These are phyloP conservation scores for Bjerkandera adusta DNA, from an alignment of 1,284 basidiomycete genomes.

Conservation along the genomic window DNA sequence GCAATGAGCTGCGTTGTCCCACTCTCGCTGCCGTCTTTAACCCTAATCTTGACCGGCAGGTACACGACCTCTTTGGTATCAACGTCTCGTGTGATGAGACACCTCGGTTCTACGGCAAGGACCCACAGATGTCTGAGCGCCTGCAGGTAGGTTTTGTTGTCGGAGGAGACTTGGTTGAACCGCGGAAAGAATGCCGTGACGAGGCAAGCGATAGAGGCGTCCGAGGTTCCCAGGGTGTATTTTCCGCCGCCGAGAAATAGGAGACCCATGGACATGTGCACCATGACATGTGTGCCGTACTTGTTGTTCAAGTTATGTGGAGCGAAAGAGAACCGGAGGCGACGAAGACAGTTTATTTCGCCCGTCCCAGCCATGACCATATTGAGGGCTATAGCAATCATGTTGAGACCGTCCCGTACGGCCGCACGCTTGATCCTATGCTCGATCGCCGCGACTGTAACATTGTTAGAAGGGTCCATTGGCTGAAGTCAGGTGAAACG, in stretches of 20 bases:
- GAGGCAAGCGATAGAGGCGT: constrained; percentile 89
- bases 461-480: background rate
- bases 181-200: constrained; percentile 90
- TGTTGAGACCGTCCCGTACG: constrained; percentile 85
- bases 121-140: constrained; percentile 96
- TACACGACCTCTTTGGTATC: constrained; percentile 89
- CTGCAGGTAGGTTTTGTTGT: constrained; percentile 92
- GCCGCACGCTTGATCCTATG: constrained; percentile 83
- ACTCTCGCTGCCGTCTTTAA: constrained; percentile 58
- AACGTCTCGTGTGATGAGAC: constrained; percentile 87
- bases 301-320: constrained; percentile 79
- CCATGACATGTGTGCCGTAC: constrained; percentile 91
- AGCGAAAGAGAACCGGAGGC: constrained; percentile 91
- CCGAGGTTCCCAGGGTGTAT: constrained; percentile 89
- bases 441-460: constrained; percentile 73
- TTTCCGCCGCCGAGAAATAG: constrained; percentile 94
- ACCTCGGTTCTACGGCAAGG: constrained; percentile 91
- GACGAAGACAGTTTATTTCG: constrained; percentile 85
- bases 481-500: constrained; percentile 25
- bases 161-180: constrained; percentile 74
- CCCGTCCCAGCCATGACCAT: constrained; percentile 98
- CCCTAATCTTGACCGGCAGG: constrained; percentile 84
- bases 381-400: constrained; percentile 82
- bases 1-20: constrained; percentile 79
- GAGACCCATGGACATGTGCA: constrained; percentile 89